Conservation (phyloP, 2,329 filamentous ascomycete species). For the Arthrobotrys sinensis region DNA sequence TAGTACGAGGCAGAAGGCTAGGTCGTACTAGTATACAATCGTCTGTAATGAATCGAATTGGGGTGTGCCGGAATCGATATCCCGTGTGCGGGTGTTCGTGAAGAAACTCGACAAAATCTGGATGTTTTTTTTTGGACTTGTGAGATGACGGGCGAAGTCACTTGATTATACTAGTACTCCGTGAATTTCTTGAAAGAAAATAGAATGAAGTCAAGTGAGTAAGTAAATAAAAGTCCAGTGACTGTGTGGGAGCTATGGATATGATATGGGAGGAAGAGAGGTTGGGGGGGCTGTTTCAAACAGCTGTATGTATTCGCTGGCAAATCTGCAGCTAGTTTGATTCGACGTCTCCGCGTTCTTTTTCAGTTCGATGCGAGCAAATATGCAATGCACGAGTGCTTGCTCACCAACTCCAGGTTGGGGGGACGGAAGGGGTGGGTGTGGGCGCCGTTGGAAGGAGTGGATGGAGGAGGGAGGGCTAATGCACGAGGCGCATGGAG, state of each 20-base stretch:
- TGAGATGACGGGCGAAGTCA: conserved; percentile 36
- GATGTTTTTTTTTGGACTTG: neutral
- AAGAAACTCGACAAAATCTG: neutral
- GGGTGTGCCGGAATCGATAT: conserved; percentile 19
- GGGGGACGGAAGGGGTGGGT: conserved; percentile 22
- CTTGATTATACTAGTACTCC: conserved; percentile 32
- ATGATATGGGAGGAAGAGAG: conserved; percentile 18
- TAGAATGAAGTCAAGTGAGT: neutral
- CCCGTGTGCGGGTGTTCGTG: conserved; percentile 19
- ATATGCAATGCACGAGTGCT: conserved; percentile 24
- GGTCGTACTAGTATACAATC: conserved; percentile 14
- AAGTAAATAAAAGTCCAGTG: conserved; percentile 30
- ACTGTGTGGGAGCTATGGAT: conserved; percentile 20
- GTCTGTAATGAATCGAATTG: conserved; percentile 44
- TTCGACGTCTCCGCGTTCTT: conserved; percentile 54
- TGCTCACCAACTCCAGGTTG: neutral
- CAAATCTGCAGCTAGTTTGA: conserved; percentile 58
- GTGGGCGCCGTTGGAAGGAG: conserved; percentile 41
- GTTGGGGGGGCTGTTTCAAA: conserved; percentile 60
- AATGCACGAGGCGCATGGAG: conserved; percentile 60
- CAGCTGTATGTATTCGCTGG: conserved; percentile 61
- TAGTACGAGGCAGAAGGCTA: conserved; percentile 31
- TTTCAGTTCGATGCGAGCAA: conserved; percentile 56
- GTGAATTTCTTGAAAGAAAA: conserved; percentile 5
- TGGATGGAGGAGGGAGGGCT: conserved; percentile 1